Conservation (phyloP, 192 early-diverging fungal genomes). For the Mortierella alpina region DNA sequence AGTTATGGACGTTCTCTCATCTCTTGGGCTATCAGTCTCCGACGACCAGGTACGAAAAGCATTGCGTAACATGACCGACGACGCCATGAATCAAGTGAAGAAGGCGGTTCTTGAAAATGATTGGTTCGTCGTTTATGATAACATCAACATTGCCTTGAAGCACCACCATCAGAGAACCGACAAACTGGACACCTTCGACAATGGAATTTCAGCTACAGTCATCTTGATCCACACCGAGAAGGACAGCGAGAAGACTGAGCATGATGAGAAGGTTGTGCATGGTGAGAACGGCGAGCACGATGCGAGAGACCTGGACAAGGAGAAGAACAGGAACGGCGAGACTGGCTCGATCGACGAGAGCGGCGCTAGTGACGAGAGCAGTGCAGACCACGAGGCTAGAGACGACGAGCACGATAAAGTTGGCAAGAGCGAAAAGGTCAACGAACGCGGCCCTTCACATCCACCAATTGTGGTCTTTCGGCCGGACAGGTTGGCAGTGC, state of each 20-base stretch:
- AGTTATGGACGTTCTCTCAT: constrained; percentile 5
- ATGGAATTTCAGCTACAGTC: constrained; percentile 17
- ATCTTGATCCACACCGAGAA: constrained; percentile 12
- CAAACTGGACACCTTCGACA: constrained; percentile 24
- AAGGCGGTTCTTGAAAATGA: neutral
- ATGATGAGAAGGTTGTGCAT: neutral
- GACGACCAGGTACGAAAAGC: constrained; percentile 8
- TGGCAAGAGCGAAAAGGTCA: neutral
- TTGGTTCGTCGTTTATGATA: constrained; percentile 28
- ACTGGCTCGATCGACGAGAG: neutral
- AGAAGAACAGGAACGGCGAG: neutral
- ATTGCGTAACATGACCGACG: constrained; percentile 17
- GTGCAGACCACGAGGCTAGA: no score
- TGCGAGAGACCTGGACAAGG: neutral
- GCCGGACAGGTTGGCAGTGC: constrained; percentile 4
- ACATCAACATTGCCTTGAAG: constrained; percentile 23
- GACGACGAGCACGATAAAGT: neutral
- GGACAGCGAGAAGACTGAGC: neutral
- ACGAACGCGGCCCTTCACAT: constrained; percentile 5
- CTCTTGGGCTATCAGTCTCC: constrained; percentile 17
- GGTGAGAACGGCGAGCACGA: neutral
- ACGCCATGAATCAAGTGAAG: constrained; percentile 1
- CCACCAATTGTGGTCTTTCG: neutral
- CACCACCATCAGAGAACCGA: constrained; percentile 15
- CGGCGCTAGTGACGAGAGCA: neutral